Conservation (phyloP, 2,329 filamentous ascomycete genomes). For the Cercospora beticola region DNA sequence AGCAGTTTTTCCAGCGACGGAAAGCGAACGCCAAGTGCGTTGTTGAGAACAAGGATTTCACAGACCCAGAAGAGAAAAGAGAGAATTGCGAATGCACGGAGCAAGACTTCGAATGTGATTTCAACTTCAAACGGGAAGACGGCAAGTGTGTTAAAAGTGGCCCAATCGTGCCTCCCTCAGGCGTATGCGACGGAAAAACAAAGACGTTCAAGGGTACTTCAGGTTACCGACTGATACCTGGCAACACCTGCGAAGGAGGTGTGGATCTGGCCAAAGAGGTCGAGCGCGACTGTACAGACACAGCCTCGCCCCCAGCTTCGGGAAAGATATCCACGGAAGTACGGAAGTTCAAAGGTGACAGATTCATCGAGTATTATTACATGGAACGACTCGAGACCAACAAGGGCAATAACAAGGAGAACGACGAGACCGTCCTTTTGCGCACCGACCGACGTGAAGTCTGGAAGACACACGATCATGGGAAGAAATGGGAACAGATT, state of each 20-base stretch:
- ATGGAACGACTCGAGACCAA: conserved; percentile 67
- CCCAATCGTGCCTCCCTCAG: conserved; percentile 65
- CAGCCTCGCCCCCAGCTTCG: conserved; percentile 54
- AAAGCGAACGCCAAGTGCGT: conserved; percentile 90
- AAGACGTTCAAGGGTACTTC: conserved; percentile 81
- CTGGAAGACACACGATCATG: conserved; percentile 78
- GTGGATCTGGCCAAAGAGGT: conserved; percentile 52
- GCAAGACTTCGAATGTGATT: conserved; percentile 93
- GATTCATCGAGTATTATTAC: conserved; percentile 65
- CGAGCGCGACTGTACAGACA: conserved; percentile 73
- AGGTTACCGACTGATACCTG: conserved; percentile 86
- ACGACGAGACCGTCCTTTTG: conserved; percentile 72
- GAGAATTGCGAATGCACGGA: conserved; percentile 79
- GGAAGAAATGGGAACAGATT: conserved; percentile 73
- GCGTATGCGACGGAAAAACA: conserved; percentile 68
- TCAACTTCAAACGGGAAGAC: conserved; percentile 74
- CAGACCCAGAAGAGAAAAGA: conserved; percentile 68
- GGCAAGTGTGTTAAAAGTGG: conserved; percentile 67
- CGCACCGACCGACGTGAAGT: conserved; percentile 60
- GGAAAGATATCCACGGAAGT: conserved; percentile 65
- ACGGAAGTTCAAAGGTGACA: conserved; percentile 61
- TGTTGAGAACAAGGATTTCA: conserved; percentile 73
- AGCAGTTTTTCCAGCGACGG: conserved; percentile 78
- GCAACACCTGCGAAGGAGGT: conserved; percentile 49
- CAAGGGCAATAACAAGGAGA: conserved; percentile 46